Percentiles rank a stretch among this genome's conserved stretches.
Conservation (phyloP, 2,329 filamentous ascomycete genomes). For the Aspergillus japonicus region DNA sequence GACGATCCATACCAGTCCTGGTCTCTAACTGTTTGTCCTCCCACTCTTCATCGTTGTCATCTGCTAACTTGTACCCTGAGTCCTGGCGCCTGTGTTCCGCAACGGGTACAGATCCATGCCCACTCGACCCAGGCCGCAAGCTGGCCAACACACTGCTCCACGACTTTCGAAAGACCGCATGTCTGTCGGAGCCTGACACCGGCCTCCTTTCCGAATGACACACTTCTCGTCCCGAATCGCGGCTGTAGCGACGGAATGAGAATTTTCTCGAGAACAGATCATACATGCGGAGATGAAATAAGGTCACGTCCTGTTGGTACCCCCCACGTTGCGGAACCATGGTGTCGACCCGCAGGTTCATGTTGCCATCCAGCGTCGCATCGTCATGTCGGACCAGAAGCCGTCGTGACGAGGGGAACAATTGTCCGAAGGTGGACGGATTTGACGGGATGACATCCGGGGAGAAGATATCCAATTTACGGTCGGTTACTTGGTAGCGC, state of each 20-base stretch:
- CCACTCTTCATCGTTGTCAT: slow-evolving; percentile 41
- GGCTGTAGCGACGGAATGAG: slow-evolving; percentile 85
- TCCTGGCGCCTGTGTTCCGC: slow-evolving; percentile 55
- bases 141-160: slow-evolving; percentile 59
- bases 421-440: slow-evolving; percentile 74
- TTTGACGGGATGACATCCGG: slow-evolving; percentile 72
- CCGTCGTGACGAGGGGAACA: slow-evolving; percentile 82
- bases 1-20: slow-evolving; percentile 14
- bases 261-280: slow-evolving; percentile 84
- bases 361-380: slow-evolving; percentile 85
- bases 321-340: slow-evolving; percentile 60
- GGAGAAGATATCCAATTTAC: slow-evolving; percentile 60
- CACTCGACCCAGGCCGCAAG: slow-evolving; percentile 56
- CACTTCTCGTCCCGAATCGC: slow-evolving; percentile 88
- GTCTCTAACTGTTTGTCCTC: slow-evolving; percentile 17
- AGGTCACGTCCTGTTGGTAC: slow-evolving; percentile 64
- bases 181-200: slow-evolving; percentile 52
- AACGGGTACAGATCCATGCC: slow-evolving; percentile 41
- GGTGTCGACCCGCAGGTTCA: slow-evolving; percentile 91
- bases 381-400: slow-evolving; percentile 87
- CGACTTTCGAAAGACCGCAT: slow-evolving; percentile 57
- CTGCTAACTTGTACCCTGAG: slow-evolving; percentile 56
- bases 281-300: slow-evolving; percentile 95
- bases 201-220: slow-evolving; percentile 73
- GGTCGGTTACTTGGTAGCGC: slow-evolving; percentile 51